Conservation (phyloP, 345 rosid genomes). For the Acer yangbiense region DNA sequence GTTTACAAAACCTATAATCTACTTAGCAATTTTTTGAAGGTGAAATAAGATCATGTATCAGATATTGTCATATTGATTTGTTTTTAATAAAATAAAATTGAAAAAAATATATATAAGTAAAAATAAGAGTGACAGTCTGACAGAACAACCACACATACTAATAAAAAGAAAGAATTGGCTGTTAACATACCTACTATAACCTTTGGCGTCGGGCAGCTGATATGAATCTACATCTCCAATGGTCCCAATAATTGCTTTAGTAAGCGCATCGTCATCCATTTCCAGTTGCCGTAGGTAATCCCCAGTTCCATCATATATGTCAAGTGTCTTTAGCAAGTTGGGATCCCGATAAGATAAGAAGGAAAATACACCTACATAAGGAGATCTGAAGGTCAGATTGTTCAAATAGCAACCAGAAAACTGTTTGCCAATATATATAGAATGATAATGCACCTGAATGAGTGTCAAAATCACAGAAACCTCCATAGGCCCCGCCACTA, state of each 20-base stretch:
- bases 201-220: slow-evolving; percentile 98
- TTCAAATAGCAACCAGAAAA: neutral
- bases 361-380: slow-evolving; percentile 68
- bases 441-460: slow-evolving; percentile 66
- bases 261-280: slow-evolving; percentile 79
- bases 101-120: neutral
- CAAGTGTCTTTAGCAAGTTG: slow-evolving; percentile 87
- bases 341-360: slow-evolving; percentile 94
- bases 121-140: too few species aligned
- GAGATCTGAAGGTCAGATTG: slow-evolving; percentile 20
- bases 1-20: neutral
- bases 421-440: neutral
- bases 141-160: neutral
- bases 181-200: slow-evolving; percentile 80
- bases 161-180: slow-evolving; percentile 2
- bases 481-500: slow-evolving; percentile 99
- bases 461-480: slow-evolving; percentile 90
- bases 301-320: slow-evolving; percentile 79
- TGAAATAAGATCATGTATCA: neutral
- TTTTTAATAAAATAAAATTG: neutral
- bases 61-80: neutral
- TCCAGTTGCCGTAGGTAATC: slow-evolving; percentile 81
- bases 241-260: slow-evolving; percentile 96
- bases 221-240: slow-evolving; percentile 93
- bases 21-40: neutral